Evolutionary conservation across 1,139 yeast genomes (phyloP).

Genomic region (Yamadazyma membranifaciens): DNA sequence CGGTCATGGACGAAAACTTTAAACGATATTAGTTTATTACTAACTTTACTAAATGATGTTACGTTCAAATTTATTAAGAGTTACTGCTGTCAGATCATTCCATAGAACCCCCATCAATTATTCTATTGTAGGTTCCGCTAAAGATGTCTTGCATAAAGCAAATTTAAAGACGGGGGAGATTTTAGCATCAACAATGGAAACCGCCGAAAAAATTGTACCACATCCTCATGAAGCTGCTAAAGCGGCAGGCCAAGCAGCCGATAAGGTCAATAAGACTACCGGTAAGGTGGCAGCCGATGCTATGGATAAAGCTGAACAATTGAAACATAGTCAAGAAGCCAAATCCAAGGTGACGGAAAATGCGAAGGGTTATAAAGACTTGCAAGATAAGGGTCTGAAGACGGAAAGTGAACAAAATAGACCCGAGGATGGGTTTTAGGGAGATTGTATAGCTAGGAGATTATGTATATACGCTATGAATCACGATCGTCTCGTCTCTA

Average conservation of each 20-base stretch:
- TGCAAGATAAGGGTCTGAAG: slow-evolving; percentile 45
- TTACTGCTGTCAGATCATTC: slow-evolving; percentile 12
- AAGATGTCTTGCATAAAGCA: slow-evolving; percentile 32
- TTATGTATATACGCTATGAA: background rate
- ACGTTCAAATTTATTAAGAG: slow-evolving; percentile 11
- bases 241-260: slow-evolving; percentile 8
- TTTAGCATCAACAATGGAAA: slow-evolving; percentile 34
- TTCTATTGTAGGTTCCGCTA: slow-evolving; percentile 35
- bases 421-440: slow-evolving; percentile 43
- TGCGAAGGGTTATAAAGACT: slow-evolving; percentile 32
- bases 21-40: background rate
- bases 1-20: background rate
- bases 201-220: slow-evolving; percentile 26
- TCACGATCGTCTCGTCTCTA: background rate
- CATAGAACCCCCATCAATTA: slow-evolving; percentile 13
- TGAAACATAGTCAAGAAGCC: slow-evolving; percentile 1
- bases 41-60: slow-evolving; percentile 9
- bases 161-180: slow-evolving; percentile 37
- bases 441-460: too few relatives aligned
- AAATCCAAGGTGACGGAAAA: slow-evolving; percentile 25
- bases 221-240: slow-evolving; percentile 9
- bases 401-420: slow-evolving; percentile 45
- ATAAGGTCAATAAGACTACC: slow-evolving; percentile 22
- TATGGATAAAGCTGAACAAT: slow-evolving; percentile 21
- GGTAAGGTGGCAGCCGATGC: slow-evolving; percentile 29